phyloP scores from a whole-genome alignment of 768 basidiomycete species.

The Tubosaeta sp. region DNA sequence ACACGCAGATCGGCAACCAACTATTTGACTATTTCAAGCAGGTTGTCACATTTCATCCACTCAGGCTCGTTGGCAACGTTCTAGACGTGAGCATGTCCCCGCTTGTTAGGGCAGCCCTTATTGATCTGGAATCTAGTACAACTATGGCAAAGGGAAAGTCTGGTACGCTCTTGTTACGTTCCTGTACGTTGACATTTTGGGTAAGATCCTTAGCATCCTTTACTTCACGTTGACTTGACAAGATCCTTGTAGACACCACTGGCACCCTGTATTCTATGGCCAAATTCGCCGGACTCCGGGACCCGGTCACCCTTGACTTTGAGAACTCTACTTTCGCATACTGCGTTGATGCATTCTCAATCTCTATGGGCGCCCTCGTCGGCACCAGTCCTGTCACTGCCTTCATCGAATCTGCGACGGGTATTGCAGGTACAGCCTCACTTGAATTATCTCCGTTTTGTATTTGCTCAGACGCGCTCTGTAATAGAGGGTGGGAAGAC shows the following conservation, averaged over 20 bases:
- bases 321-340: constrained; percentile 80
- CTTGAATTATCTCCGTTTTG: not conserved
- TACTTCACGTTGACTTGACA: not conserved
- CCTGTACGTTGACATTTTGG: constrained; percentile 85
- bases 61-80: constrained; percentile 59
- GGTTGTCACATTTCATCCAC: constrained; percentile 69
- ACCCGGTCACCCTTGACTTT: constrained; percentile 81
- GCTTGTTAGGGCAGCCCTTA: not conserved
- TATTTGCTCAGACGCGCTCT: constrained; percentile 7
- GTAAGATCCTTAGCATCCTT: constrained; percentile 33
- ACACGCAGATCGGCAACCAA: constrained; percentile 61
- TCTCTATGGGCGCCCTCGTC: constrained; percentile 76
- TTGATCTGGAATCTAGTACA: constrained; percentile 36
- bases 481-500: constrained; percentile 79
- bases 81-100: constrained; percentile 48
- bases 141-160: constrained; percentile 59
- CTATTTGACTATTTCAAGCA: constrained; percentile 84
- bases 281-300: constrained; percentile 83
- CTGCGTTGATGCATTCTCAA: constrained; percentile 77
- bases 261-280: constrained; percentile 90
- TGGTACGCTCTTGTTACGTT: constrained; percentile 90
- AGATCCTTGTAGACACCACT: constrained; percentile 32
- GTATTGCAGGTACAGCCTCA: constrained; percentile 53
- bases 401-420: constrained; percentile 79
- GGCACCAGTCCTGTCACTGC: constrained; percentile 81